phyloP scores from a whole-genome alignment of 208 protist species.

The Porcisia hertigi region DNA sequence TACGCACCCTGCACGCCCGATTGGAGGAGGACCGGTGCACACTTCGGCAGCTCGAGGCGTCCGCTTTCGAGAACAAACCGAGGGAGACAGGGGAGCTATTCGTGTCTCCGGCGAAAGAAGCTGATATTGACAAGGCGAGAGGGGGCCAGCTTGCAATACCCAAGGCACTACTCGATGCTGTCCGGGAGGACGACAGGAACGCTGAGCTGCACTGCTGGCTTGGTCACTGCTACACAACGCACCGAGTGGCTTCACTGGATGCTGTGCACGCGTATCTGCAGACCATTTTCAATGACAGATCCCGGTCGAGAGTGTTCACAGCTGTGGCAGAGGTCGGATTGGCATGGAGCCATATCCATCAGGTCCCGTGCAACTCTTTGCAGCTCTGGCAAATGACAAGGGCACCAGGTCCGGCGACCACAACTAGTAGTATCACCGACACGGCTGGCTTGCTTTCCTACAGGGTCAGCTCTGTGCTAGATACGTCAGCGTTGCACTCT shows the following conservation, averaged over 20 bases:
- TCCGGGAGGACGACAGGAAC: conserved; percentile 32
- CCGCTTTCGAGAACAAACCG: neutral
- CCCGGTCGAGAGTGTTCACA: conserved; percentile 10
- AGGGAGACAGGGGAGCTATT: neutral
- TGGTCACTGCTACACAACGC: conserved; percentile 38
- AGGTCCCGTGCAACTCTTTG: conserved; percentile 15
- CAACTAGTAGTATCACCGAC: neutral
- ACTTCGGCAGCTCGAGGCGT: conserved; percentile 6
- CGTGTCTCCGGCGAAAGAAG: neutral
- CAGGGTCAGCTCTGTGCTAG: conserved; percentile 9
- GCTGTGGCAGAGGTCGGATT: conserved; percentile 23
- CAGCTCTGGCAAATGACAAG: conserved; percentile 19
- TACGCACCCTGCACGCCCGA: neutral
- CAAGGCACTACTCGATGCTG: conserved; percentile 15
- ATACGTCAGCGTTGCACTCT: conserved; percentile 17
- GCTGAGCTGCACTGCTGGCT: conserved; percentile 38
- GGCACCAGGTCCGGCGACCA: neutral
- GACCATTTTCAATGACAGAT: conserved; percentile 29
- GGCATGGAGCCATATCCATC: conserved; percentile 28
- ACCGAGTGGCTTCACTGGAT: conserved; percentile 29
- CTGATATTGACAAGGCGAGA: conserved; percentile 3
- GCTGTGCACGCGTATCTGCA: conserved; percentile 44
- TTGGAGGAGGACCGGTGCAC: conserved; percentile 7
- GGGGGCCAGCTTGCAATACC: conserved; percentile 13
- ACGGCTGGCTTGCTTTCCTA: conserved; percentile 9